These are phyloP conservation scores for Pichia inconspicua DNA, from an alignment of 1,139 yeast genomes.

Conservation along the genomic window DNA sequence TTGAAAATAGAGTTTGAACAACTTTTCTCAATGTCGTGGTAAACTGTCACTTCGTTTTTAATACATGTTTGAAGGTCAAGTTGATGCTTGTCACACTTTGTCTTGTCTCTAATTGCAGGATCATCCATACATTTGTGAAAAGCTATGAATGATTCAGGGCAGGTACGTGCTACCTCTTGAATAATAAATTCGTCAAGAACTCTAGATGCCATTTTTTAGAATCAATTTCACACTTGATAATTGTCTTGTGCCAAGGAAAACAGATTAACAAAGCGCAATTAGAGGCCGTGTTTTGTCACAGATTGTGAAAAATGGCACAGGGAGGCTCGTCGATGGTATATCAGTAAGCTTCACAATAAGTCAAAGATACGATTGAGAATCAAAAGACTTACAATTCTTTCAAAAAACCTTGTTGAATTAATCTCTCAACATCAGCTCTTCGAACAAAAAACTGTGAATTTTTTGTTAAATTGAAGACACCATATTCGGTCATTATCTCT, in stretches of 20 bases:
- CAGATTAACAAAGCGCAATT: too few relatives aligned
- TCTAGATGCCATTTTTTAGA: conserved; percentile 27
- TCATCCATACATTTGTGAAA: conserved; percentile 54
- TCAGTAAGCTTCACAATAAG: too few relatives aligned
- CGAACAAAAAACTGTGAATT: conserved; percentile 93
- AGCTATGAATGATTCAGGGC: conserved; percentile 57
- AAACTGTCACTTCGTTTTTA: conserved; percentile 51
- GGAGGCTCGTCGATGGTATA: too few relatives aligned
- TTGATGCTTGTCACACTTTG: conserved; percentile 45
- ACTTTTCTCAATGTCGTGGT: conserved; percentile 50
- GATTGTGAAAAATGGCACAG: background rate
- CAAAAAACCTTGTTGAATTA: conserved; percentile 89
- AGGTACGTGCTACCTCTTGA: conserved; percentile 54
- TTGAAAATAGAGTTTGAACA: conserved; percentile 49
- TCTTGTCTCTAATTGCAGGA: conserved; percentile 35
- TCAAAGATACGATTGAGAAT: too few relatives aligned
- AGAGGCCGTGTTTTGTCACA: too few relatives aligned
- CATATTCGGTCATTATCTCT: conserved; percentile 94
- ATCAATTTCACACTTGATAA: background rate
- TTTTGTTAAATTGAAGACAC: conserved; percentile 89
- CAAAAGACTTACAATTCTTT: conserved; percentile 47
- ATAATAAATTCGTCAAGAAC: conserved; percentile 47
- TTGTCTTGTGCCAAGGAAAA: background rate
- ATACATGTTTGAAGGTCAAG: conserved; percentile 48
- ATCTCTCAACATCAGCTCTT: conserved; percentile 85